These are phyloP conservation scores for Penicillium desertorum DNA, from an alignment of 495 filamentous ascomycete genomes.

Conservation along the genomic window DNA sequence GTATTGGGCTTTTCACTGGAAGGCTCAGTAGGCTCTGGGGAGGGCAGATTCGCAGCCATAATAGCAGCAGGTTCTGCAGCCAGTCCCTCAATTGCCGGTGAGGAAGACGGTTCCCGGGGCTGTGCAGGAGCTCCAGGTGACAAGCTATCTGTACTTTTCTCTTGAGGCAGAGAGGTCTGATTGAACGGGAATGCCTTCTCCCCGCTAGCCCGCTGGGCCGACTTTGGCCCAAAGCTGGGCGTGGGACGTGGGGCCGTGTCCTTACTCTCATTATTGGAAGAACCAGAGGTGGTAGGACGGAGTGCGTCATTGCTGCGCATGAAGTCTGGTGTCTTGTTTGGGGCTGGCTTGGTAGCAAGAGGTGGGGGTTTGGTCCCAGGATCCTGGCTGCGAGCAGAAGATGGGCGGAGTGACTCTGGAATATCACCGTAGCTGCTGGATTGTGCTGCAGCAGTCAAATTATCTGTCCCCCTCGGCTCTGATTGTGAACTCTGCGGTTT, in stretches of 20 bases:
- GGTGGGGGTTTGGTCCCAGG: constrained; percentile 18
- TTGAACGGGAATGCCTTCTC: constrained; percentile 21
- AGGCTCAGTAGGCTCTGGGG: constrained; percentile 1
- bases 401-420: constrained; percentile 25
- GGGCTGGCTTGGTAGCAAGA: constrained; percentile 17
- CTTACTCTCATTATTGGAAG: constrained; percentile 26
- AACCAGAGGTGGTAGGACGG: constrained; percentile 34
- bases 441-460: constrained; percentile 21
- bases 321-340: constrained; percentile 22
- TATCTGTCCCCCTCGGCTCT: constrained; percentile 31
- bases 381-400: constrained; percentile 35
- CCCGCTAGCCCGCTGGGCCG: constrained; percentile 26
- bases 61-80: constrained; percentile 19
- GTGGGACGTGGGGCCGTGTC: constrained; percentile 25
- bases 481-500: constrained; percentile 23
- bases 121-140: constrained; percentile 2
- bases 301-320: constrained; percentile 34
- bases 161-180: constrained; percentile 17
- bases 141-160: constrained; percentile 9
- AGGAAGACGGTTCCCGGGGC: constrained; percentile 2
- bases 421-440: constrained; percentile 17
- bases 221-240: constrained; percentile 27
- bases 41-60: constrained; percentile 15
- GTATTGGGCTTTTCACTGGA: neutral
- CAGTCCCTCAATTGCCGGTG: constrained; percentile 10